These are phyloP conservation scores for Pestalotiopsis sp. DNA, from an alignment of 2,329 filamentous ascomycete genomes.

Conservation along the genomic window DNA sequence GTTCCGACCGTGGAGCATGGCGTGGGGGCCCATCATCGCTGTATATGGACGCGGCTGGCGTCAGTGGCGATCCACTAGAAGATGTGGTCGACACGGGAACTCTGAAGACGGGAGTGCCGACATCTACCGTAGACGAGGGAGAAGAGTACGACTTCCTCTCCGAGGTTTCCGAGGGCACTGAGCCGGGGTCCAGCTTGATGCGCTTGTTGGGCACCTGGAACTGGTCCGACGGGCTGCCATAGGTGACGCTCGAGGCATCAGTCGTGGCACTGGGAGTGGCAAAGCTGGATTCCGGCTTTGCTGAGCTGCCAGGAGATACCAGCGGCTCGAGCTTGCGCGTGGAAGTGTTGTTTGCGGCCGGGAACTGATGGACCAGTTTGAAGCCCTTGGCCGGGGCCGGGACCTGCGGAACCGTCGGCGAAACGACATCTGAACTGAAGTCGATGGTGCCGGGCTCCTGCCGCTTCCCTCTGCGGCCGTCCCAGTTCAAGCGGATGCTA, in stretches of 20 bases:
- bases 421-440: slow-evolving; percentile 27
- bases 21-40: slow-evolving; percentile 38
- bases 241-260: slow-evolving; percentile 20
- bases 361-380: slow-evolving; percentile 38
- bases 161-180: slow-evolving; percentile 22
- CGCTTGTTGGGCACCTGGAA: slow-evolving; percentile 29
- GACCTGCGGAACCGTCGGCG: slow-evolving; percentile 27
- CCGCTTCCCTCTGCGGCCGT: slow-evolving; percentile 67
- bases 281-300: slow-evolving; percentile 20
- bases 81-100: slow-evolving; percentile 25
- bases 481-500: slow-evolving; percentile 80
- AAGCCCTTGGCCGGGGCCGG: slow-evolving; percentile 31
- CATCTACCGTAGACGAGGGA: slow-evolving; percentile 31
- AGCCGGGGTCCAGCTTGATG: slow-evolving; percentile 25
- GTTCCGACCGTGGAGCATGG: slow-evolving; percentile 21
- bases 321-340: slow-evolving; percentile 33
- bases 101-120: slow-evolving; percentile 26
- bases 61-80: slow-evolving; percentile 39
- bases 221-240: slow-evolving; percentile 22
- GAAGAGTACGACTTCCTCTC: slow-evolving; percentile 31
- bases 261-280: slow-evolving; percentile 16
- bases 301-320: slow-evolving; percentile 21
- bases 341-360: slow-evolving; percentile 26
- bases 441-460: slow-evolving; percentile 39
- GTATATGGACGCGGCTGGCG: slow-evolving; percentile 41